Evolutionary conservation across 2,329 filamentous ascomycete species (phyloP), one percentile per base, ranked within the genome.

Genomic region (Colletotrichum magnum): DNA sequence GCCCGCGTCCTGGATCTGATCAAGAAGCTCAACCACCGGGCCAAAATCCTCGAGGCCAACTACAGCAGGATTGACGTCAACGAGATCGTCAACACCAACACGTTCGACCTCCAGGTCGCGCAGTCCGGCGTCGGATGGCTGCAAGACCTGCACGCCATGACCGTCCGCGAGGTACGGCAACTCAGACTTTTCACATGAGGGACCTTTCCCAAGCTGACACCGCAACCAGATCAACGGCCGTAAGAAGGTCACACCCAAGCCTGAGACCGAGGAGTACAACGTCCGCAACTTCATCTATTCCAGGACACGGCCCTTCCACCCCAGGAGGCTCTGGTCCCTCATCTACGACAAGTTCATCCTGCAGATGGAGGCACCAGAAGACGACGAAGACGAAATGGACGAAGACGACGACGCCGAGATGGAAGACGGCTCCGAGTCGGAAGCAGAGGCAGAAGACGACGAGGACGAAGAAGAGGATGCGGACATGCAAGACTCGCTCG

Each of bases 251-350:
- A 89, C 88, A 0, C 90, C 90, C 0, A 92, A 89, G 75, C 92
- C 91, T 0, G 91, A 93, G 79, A 93, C 90, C 0, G 84, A 93
- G 63, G 91, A 93, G 83, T 93, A 93, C 74, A 90, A 90, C 7
- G 90, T 94, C 12, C 86, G 88, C 43, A 93, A 89, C 75, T 93
- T 93, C 72, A 89, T 94, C 13, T 94, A 94, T 76, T 83, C 85
- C 1, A 86, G 88, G 0, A 83, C 87, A 7, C 81, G 87, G 0
- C 89, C 89, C 0, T 87, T 88, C 62, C 83, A 87, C 48, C 86
- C 86, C 0, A 76, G 76, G 2, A 76, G 85, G 0, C 79, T 88
- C 0, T 87, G 81, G 78, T 75, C 77, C 0, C 74, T 84, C 21
- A 70, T 87, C 1, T 81, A 84, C 39, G 80, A 86, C 69, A 86